Conservation (phyloP, 768 basidiomycete genomes). For the Neoboletus subvelutipes region DNA sequence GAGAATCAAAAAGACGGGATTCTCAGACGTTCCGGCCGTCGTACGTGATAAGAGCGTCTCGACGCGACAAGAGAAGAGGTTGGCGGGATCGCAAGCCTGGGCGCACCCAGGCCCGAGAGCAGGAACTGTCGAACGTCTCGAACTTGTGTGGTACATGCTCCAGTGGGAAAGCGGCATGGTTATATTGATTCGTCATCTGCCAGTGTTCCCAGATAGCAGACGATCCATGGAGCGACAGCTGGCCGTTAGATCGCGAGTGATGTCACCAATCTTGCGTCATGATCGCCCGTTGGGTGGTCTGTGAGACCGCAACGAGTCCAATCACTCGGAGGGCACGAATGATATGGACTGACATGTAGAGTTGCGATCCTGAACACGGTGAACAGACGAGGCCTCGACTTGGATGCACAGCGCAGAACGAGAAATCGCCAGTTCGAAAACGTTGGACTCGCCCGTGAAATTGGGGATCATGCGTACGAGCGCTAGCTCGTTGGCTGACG, state of each 20-base stretch:
- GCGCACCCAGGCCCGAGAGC: not conserved
- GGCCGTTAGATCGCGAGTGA: not conserved
- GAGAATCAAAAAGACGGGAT: not conserved
- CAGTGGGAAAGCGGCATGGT: not conserved
- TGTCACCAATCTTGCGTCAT: not conserved
- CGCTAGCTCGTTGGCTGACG: not conserved
- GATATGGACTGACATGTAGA: not conserved
- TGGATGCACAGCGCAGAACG: not conserved
- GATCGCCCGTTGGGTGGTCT: not conserved
- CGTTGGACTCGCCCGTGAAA: not conserved
- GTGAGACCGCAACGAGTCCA: not conserved
- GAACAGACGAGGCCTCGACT: not conserved
- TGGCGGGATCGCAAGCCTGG: no score
- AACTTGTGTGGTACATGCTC: not conserved
- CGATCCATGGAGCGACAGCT: not conserved
- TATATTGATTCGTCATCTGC: not conserved
- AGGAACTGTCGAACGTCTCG: not conserved
- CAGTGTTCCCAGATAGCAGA: not conserved
- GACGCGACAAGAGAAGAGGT: no score
- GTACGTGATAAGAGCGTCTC: not conserved
- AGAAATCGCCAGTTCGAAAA: not conserved
- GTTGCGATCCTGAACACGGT: not conserved
- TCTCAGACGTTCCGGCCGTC: not conserved
- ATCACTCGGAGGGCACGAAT: not conserved
- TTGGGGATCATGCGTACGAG: not conserved